Evolutionary conservation across 2,329 filamentous ascomycete genomes (phyloP).

Genomic region (Magnaporthiopsis poae): DNA sequence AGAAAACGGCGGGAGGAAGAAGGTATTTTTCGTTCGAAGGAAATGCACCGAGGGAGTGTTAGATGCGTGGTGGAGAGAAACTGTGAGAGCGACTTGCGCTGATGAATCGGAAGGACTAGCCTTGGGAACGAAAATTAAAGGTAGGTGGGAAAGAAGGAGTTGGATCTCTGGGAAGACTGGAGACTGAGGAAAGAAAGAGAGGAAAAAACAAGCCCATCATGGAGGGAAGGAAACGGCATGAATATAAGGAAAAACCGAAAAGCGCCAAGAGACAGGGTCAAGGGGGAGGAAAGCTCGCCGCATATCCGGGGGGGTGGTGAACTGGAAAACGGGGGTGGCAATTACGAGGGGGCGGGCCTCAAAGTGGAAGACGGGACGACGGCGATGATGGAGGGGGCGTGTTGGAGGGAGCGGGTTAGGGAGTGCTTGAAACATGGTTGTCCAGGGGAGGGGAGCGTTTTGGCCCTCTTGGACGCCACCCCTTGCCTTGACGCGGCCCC

Average conservation of each 20-base stretch:
- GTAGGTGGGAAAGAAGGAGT: conserved; percentile 19
- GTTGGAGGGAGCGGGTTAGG: too few species aligned
- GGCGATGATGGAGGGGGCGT: too few species aligned
- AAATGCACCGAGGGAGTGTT: conserved; percentile 17
- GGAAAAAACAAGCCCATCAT: conserved; percentile 10
- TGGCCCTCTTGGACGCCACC: too few species aligned
- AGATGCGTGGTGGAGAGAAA: conserved; percentile 10
- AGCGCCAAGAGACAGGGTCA: neutral
- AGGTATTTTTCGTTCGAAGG: conserved; percentile 19
- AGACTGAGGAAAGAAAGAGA: conserved; percentile 17
- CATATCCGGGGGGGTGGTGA: too few species aligned
- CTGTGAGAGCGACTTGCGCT: conserved; percentile 36
- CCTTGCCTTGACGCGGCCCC: too few species aligned
- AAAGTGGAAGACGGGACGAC: too few species aligned
- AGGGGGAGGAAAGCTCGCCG: conserved; percentile 1
- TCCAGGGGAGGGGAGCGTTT: too few species aligned
- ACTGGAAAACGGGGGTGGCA: too few species aligned
- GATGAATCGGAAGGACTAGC: conserved; percentile 36
- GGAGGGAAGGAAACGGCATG: conserved; percentile 25
- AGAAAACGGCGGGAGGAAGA: conserved; percentile 4
- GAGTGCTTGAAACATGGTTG: too few species aligned
- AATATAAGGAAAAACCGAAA: conserved; percentile 29
- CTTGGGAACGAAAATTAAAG: conserved; percentile 20
- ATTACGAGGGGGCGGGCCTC: too few species aligned
- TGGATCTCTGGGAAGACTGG: conserved; percentile 14